Evolutionary conservation across 2,329 filamentous ascomycete species (phyloP).

Genomic region (Paraphoma chrysanthemicola): DNA sequence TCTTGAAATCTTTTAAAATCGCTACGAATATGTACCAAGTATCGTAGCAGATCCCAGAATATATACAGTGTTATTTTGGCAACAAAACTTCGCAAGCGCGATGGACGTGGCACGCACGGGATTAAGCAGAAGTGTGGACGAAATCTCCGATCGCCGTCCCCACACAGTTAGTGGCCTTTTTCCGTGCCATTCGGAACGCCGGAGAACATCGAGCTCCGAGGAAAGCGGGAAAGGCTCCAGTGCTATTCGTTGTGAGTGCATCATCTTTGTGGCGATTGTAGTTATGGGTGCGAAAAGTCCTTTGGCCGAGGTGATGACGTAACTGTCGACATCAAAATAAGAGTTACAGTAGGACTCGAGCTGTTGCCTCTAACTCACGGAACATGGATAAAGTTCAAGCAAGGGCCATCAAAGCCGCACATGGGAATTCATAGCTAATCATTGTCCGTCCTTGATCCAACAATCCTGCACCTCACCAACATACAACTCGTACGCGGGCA

Average conservation of each 20-base stretch:
- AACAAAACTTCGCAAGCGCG: background rate
- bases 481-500: background rate
- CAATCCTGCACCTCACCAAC: background rate
- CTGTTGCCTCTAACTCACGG: too few species aligned
- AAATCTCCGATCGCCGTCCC: background rate
- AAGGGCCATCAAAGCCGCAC: background rate
- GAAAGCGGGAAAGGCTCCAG: background rate
- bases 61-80: background rate
- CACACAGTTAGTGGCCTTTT: too few species aligned
- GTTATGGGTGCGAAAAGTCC: background rate
- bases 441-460: background rate
- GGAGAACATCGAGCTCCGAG: background rate
- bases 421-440: background rate
- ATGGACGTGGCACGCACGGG: background rate
- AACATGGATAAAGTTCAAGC: background rate
- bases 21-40: background rate
- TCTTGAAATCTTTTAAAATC: too few species aligned
- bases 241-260: background rate
- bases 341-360: too few species aligned
- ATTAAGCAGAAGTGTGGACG: background rate
- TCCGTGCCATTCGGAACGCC: background rate
- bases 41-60: background rate
- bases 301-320: background rate
- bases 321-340: background rate
- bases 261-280: background rate